Conservation (phyloP, 306 rosid genomes). For the Malus asiatica region DNA sequence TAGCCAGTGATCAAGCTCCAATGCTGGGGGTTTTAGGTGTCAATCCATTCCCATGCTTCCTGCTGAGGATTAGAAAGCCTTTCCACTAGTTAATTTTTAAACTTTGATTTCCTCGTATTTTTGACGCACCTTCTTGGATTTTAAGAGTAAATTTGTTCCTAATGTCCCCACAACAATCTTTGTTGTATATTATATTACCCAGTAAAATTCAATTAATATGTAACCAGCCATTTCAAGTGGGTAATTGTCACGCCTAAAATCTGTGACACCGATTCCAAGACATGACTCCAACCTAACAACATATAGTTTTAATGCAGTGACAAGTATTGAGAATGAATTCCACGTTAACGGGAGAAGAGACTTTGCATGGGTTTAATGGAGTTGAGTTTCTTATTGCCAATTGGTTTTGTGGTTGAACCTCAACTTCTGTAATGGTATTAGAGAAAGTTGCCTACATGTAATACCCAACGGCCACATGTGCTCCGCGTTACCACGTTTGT, state of each 20-base stretch:
- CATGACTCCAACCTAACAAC: not conserved
- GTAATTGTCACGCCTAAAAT: not conserved
- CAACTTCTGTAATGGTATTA: no score
- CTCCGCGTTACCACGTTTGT: no score
- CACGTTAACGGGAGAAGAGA: no score
- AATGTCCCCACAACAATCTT: not conserved
- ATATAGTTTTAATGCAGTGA: not conserved
- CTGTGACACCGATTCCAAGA: not conserved
- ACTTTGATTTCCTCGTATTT: not conserved
- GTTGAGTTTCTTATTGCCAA: no score
- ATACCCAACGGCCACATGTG: no score
- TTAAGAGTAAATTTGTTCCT: not conserved
- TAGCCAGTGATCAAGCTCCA: not conserved
- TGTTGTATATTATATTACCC: not conserved
- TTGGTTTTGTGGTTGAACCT: no score
- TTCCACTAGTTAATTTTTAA: constrained; percentile 2
- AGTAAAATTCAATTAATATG: not conserved
- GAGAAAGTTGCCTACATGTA: no score
- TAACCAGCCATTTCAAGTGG: not conserved
- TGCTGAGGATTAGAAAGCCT: constrained; percentile 16
- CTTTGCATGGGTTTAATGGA: no score
- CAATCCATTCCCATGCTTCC: constrained; percentile 21
- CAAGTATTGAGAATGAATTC: not conserved
- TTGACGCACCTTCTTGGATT: not conserved
- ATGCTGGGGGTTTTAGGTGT: constrained; percentile 27